Percentiles rank a stretch among this genome's conserved stretches.
These are phyloP conservation scores for Arachis monticola DNA, from an alignment of 331 rosid species.

Conservation along the genomic window DNA sequence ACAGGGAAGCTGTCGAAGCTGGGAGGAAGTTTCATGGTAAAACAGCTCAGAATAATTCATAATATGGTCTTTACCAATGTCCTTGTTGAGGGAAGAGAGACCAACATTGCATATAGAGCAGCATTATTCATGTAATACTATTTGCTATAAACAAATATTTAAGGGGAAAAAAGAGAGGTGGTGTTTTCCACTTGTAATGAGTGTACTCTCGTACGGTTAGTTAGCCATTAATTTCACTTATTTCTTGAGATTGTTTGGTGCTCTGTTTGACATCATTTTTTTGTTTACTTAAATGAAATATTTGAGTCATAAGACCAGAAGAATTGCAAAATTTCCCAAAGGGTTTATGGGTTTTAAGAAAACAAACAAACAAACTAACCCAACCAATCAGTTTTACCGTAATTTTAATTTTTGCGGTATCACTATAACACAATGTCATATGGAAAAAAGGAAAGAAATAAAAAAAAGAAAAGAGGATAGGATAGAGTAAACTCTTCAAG, in stretches of 20 bases:
- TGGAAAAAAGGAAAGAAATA: no score
- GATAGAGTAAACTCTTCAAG: no score
- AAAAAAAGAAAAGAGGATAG: no score
- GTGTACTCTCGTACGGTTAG: slow-evolving; percentile 47
- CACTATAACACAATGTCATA: no score
- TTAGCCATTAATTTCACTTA: neutral
- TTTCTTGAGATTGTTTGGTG: neutral
- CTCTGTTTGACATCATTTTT: slow-evolving; percentile 4
- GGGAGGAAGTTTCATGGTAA: slow-evolving; percentile 83
- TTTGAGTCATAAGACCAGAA: no score
- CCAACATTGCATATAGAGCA: slow-evolving; percentile 24
- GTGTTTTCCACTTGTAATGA: neutral
- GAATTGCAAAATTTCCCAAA: no score
- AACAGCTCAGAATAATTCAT: slow-evolving; percentile 48
- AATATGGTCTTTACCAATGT: slow-evolving; percentile 33
- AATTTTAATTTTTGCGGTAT: no score
- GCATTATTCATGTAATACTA: slow-evolving; percentile 8
- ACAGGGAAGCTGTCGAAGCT: slow-evolving; percentile 95
- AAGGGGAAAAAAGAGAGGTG: slow-evolving; percentile 53
- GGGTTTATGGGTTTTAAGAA: no score
- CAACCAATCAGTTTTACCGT: no score
- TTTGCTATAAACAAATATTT: neutral
- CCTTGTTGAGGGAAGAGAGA: slow-evolving; percentile 32
- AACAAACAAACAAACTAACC: no score
- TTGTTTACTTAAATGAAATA: no score